Evolutionary conservation across 23 red algal species (phyloP).

Genomic region (Agarophyton chilense): DNA sequence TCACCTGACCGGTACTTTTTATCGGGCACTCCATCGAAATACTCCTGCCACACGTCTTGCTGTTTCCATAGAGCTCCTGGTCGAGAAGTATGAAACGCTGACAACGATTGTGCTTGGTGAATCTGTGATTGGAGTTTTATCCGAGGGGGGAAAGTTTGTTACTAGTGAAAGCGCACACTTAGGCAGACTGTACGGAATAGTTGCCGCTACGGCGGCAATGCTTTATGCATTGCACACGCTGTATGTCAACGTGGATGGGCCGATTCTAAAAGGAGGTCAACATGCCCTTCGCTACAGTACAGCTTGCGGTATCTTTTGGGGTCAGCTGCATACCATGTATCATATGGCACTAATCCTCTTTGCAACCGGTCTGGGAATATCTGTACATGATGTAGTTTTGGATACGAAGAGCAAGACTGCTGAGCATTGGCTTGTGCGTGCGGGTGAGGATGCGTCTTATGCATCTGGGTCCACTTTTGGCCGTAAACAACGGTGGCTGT

Average conservation of each 20-base stretch:
- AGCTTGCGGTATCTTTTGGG: constrained; percentile 50
- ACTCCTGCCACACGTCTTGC: constrained; percentile 34
- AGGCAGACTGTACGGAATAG: constrained; percentile 39
- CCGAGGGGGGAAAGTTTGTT: constrained; percentile 45
- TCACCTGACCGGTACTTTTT: constrained; percentile 32
- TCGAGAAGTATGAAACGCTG: constrained; percentile 70
- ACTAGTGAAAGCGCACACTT: constrained; percentile 39
- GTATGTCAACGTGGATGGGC: constrained; percentile 66
- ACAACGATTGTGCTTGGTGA: constrained; percentile 74
- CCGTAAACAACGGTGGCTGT: constrained; percentile 54
- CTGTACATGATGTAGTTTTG: constrained; percentile 40
- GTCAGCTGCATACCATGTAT: constrained; percentile 51
- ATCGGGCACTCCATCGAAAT: constrained; percentile 33
- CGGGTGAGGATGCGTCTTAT: not conserved
- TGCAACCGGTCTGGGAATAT: constrained; percentile 61
- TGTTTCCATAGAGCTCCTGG: constrained; percentile 54
- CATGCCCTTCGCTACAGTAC: constrained; percentile 62
- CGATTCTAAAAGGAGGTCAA: constrained; percentile 34
- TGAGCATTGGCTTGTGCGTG: not conserved
- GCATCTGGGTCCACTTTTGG: not conserved
- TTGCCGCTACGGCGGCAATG: constrained; percentile 41
- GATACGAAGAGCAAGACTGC: not conserved
- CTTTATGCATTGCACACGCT: constrained; percentile 56
- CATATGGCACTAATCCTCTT: constrained; percentile 73
- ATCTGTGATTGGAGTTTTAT: constrained; percentile 60